Base-by-base conservation (phyloP, 2,329 filamentous ascomycete species). In the Hypoxylon rubiginosum region DNA sequence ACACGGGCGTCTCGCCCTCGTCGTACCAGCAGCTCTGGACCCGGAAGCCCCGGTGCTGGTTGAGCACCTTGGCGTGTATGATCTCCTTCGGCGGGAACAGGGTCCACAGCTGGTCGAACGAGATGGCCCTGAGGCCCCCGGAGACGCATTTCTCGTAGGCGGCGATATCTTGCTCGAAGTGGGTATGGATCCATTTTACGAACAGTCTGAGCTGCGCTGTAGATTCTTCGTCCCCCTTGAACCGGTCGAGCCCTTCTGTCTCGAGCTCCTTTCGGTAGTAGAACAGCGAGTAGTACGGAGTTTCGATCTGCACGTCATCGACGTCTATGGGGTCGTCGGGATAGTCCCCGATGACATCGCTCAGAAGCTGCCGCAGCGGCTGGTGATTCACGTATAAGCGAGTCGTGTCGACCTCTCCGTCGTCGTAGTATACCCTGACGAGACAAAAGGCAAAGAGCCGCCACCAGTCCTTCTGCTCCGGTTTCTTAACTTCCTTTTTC, bases 381-480 rank as follows among this genome's bases (percentile, higher is more conserved):
- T 70, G 64, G 10, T 74, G 56, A 54, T 79, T 77, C 39, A 79
- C 70, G 52, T 76, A 74, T 17, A 79, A 54, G 3, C 64, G 61
- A 7, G 71, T 74, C 39, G 56, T 66, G n/a, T 71, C 66, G 8
- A 70, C 46, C 5, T 74, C 63, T 3, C 49, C 64, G 4, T 71
- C 62, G 6, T 59, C 56, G 24, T 74, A 63, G 45, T 71, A 75
- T 34, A 67, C 48, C 0, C 69, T 50, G 19, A 77, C 73, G 6
- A 77, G 39, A 58, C 76, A 78, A 43, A 77, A 76, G n/a, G 76
- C 73, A 50, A 68, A 78, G 6, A 72, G 46, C 9, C 67, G 69
- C 74, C 75, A 77, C 76, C 75, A 78, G 59, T 72, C 68, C 50
- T 68, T 68, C 61, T 72, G 68, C 52, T 75, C 69, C 2, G 64